A percentile compares a stretch with the other conserved stretches of the same genome.
phyloP scores from a whole-genome alignment of 176 grass and related monocot species.

The Tillandsia leiboldiana region DNA sequence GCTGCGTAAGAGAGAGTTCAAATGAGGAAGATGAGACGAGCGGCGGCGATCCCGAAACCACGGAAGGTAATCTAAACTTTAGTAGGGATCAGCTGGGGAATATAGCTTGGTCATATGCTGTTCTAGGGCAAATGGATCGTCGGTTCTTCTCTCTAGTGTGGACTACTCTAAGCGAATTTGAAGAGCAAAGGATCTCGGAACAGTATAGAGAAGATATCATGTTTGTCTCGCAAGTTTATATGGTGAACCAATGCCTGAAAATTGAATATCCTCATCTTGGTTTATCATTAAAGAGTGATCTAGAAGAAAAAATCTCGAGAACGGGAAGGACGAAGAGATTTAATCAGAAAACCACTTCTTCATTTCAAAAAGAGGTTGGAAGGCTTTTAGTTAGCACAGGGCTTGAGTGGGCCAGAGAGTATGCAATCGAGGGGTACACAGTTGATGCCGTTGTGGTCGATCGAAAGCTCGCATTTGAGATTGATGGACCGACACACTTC shows the following conservation, averaged over 20 bases:
- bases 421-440: constrained; percentile 68
- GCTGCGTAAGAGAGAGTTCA: constrained; percentile 11
- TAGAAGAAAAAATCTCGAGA: constrained; percentile 69
- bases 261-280: constrained; percentile 53
- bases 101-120: constrained; percentile 89
- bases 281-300: constrained; percentile 46
- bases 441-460: constrained; percentile 69
- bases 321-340: constrained; percentile 72
- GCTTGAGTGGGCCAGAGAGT: constrained; percentile 76
- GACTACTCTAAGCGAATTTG: constrained; percentile 47
- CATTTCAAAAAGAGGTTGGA: constrained; percentile 85
- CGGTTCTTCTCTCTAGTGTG: constrained; percentile 66
- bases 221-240: constrained; percentile 91
- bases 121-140: constrained; percentile 64
- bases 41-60: background rate
- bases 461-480: constrained; percentile 83
- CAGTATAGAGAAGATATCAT: constrained; percentile 86
- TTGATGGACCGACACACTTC: constrained; percentile 88
- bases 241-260: constrained; percentile 84
- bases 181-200: constrained; percentile 49
- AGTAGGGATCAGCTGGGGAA: constrained; percentile 72
- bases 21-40: constrained; percentile 17
- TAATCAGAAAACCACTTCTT: constrained; percentile 75
- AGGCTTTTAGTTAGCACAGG: constrained; percentile 67
- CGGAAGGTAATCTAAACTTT: constrained; percentile 38